Evolutionary conservation across 2,329 filamentous ascomycete genomes (phyloP), one percentile per base, ranked within the genome.

Genomic region (Coniochaeta sp.): DNA sequence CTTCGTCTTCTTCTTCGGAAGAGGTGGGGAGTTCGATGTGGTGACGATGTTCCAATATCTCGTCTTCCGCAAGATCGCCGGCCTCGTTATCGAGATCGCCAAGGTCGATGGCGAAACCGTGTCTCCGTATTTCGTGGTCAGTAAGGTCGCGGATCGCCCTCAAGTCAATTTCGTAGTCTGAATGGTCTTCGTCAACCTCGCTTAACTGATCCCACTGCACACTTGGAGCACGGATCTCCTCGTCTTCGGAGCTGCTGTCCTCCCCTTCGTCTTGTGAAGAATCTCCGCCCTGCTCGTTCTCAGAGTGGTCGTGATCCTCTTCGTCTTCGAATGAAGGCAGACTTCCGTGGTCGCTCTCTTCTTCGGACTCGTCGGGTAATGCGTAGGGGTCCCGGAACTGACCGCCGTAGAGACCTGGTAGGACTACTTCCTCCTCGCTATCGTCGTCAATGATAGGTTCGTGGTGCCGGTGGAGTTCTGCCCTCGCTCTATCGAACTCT

Each of bases 101-200:
- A 14, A 38, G 27, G 13, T 53, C 50, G 32, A 50, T 50, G 30
- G 30, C 28, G 8, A 32, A 32, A 32, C 9, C n/a, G n/a, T n/a
- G n/a, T n/a, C n/a, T n/a, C 48, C 26, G 7, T 40, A 14, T 16
- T 24, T 22, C 30, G 27, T n/a, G 49, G 26, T 26, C 35, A 30
- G 22, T 20, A 51, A 48, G 6, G 49, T 32, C n/a, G n/a, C n/a
- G n/a, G n/a, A n/a, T n/a, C n/a, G n/a, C n/a, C n/a, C n/a, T n/a
- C n/a, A n/a, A n/a, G n/a, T n/a, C n/a, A n/a, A 26, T 4, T 24
- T 42, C 38, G 8, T 42, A 18, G 12, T 42, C 38, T 13, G 3
- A 6, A 2, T 20, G 33, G 26, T 18, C n/a, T n/a, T n/a, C 20
- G 10, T 9, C 38, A 8, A 24, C 9, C 12, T 24, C 38, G 13